Conservation (phyloP, 176 grass and related monocot genomes). For the Luzula sylvatica region DNA sequence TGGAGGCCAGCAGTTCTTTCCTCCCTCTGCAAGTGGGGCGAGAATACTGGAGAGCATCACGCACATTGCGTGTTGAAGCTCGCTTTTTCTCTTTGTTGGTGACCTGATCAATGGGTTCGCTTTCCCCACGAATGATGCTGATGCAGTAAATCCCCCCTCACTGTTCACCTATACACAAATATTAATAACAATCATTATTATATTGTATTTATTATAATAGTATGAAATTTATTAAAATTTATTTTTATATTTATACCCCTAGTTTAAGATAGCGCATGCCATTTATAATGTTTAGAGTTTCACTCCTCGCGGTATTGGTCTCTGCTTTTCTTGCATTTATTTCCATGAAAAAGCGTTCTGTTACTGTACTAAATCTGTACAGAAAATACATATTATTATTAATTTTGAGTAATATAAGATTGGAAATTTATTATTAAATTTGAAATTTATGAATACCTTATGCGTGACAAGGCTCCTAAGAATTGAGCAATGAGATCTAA, state of each 20-base stretch:
- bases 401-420: neutral
- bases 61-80: slow-evolving; percentile 94
- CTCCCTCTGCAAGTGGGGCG: slow-evolving; percentile 77
- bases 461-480: slow-evolving; percentile 86
- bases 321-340: slow-evolving; percentile 72
- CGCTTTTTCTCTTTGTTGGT: slow-evolving; percentile 93
- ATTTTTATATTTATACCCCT: slow-evolving; percentile 42
- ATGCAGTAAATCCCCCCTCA: slow-evolving; percentile 82
- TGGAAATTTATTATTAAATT: slow-evolving; percentile 9
- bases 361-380: slow-evolving; percentile 94
- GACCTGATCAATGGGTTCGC: slow-evolving; percentile 77
- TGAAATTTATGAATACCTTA: slow-evolving; percentile 51
- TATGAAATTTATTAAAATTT: too few species aligned
- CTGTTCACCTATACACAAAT: slow-evolving; percentile 94
- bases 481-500: slow-evolving; percentile 95
- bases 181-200: too few species aligned
- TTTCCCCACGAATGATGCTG: slow-evolving; percentile 92
- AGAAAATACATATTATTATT: slow-evolving; percentile 11
- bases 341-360: slow-evolving; percentile 94
- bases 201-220: too few species aligned
- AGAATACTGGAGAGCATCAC: slow-evolving; percentile 98
- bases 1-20: slow-evolving; percentile 86
- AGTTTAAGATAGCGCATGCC: slow-evolving; percentile 99
- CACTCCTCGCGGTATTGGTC: slow-evolving; percentile 62
- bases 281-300: slow-evolving; percentile 94